phyloP scores from a whole-genome alignment of 2,329 filamentous ascomycete genomes.

The Coniochaeta sp. region DNA sequence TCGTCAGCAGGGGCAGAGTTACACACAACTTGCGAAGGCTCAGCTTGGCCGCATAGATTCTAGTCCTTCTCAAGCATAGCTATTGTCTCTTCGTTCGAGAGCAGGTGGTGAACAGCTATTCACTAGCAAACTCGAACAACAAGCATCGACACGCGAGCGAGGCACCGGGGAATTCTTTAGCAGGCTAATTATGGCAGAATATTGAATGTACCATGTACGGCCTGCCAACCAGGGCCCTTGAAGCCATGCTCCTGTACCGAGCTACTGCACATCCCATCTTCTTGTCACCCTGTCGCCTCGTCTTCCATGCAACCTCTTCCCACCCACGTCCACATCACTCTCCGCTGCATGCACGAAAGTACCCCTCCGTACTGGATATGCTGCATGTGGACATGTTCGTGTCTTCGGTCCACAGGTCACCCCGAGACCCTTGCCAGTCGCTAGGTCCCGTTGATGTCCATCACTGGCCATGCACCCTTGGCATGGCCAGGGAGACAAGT shows the following conservation, averaged over 20 bases:
- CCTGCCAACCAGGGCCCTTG: conserved; percentile 14
- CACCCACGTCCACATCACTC: background rate
- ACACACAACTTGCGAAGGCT: background rate
- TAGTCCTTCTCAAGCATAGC: background rate
- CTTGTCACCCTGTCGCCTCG: conserved; percentile 18
- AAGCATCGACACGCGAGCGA: conserved; percentile 1
- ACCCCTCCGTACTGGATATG: background rate
- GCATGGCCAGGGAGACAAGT: conserved; percentile 28
- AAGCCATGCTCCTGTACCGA: conserved; percentile 9
- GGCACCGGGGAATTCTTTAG: background rate
- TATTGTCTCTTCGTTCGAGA: background rate
- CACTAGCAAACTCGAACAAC: background rate
- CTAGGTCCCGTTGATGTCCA: conserved; percentile 15
- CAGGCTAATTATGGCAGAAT: conserved; percentile 16
- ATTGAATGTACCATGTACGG: conserved; percentile 9
- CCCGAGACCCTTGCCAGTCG: conserved; percentile 20
- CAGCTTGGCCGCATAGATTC: background rate
- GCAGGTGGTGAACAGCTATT: background rate
- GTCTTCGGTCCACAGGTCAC: background rate
- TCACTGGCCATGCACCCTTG: conserved; percentile 20
- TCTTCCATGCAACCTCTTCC: conserved; percentile 12
- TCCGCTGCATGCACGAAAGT: background rate
- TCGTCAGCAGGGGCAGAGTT: background rate
- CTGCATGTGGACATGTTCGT: background rate
- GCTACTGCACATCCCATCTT: conserved; percentile 24